These are phyloP conservation scores for Curvularia sp. DNA, from an alignment of 2,329 filamentous ascomycete species.

Conservation along the genomic window DNA sequence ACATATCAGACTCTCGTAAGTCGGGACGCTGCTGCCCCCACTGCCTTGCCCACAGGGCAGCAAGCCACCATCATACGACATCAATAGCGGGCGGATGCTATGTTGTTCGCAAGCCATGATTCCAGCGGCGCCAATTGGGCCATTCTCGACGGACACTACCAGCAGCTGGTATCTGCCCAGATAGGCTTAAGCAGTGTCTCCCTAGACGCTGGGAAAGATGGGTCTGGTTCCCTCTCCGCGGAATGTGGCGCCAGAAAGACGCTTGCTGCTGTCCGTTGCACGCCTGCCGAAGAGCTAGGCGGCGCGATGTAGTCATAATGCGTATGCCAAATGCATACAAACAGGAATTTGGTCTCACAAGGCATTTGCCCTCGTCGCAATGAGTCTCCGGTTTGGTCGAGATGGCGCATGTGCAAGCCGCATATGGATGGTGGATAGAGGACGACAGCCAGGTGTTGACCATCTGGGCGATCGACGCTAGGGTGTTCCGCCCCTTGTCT, in stretches of 20 bases:
- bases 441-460: neutral
- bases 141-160: conserved; percentile 3
- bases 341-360: conserved; percentile 10
- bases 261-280: conserved; percentile 12
- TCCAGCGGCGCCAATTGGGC: conserved; percentile 12
- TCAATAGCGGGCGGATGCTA: conserved; percentile 11
- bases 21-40: conserved; percentile 1
- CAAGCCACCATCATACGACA: conserved; percentile 8
- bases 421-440: neutral
- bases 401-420: neutral
- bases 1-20: conserved; percentile 13
- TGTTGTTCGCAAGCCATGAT: conserved; percentile 16
- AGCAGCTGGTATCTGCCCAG: conserved; percentile 27
- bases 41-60: conserved; percentile 4
- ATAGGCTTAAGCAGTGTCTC: conserved; percentile 9
- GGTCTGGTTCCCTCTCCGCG: conserved; percentile 27
- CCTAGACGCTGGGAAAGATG: conserved; percentile 19
- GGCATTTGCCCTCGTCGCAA: neutral
- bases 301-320: conserved; percentile 17
- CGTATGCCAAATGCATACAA: conserved; percentile 1
- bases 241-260: conserved; percentile 17
- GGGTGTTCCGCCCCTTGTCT: conserved; percentile 20
- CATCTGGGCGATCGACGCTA: conserved; percentile 21
- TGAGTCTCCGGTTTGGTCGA: neutral
- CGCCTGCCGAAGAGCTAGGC: conserved; percentile 13